Base-by-base conservation (phyloP, 148 eudicot species). In the Vaccinium vitisidaea region DNA sequence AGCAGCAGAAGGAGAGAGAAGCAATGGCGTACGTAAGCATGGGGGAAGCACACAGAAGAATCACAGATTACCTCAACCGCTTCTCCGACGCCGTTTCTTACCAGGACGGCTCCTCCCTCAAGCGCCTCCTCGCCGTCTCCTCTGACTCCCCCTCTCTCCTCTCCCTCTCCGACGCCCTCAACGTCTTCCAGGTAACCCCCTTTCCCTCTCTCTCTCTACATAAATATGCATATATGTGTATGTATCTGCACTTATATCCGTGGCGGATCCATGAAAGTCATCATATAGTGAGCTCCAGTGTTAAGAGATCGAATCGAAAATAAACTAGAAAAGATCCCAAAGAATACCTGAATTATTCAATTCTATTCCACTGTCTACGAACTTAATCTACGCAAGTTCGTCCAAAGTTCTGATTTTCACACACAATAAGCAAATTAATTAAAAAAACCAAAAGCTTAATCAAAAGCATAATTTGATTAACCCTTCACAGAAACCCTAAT, bases 41-140 rank as follows among this genome's bases (percentile, higher is more conserved):
- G 98, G 99, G 99, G 6, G 99, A 97, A 91, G 98, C 98, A 8
- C 98, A 95, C 88, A 87, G 98, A 70, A 85, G 96, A 84, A 92
- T 97, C 71, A 90, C 91, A 1, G 98, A 95, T 0, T 95, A 87
- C 88, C 84, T 97, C 2, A 90, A 88, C 85, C 86, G 88, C 71
- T 97, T 95, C 85, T 84, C 88, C 87, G 98, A 97, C 89, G 92
- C 95, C 84, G 90, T 97, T 83, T 87, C 90, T 1, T 84, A 86
- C 8, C 98, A 97, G 90, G 94, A 97, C 80, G 94, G 88, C 14
- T 80, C 90, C 82, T 85, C 94, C 18, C 94, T 97, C 30, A 90
- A 94, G 80, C 93, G 82, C 52, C 92, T 97, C 32, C 90, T 94
- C 86, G 86, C 97, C 77, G 65, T 97, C 91, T 95, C 98, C 83